Evolutionary conservation across 176 grass and related monocot species (phyloP).

Genomic region (Aegilops longissima): DNA sequence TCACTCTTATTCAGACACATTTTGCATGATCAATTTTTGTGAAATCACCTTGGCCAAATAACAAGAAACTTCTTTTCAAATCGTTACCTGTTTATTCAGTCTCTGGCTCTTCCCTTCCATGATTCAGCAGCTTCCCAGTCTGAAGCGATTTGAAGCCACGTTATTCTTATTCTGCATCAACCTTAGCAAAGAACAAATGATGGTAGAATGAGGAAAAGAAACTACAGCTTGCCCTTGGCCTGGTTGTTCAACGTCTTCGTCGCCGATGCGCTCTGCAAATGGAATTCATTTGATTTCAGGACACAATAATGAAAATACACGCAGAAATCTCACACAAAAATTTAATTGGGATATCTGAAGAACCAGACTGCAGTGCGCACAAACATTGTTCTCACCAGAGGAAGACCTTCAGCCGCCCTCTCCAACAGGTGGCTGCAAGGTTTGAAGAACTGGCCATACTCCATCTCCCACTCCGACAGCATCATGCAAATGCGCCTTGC

Average conservation of each 20-base stretch:
- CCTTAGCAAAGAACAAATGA: not conserved
- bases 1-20: too few species aligned
- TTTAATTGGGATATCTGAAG: not conserved
- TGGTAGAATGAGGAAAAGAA: not conserved
- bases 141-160: not conserved
- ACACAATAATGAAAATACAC: not conserved
- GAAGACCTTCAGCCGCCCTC: constrained; percentile 45
- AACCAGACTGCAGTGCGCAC: not conserved
- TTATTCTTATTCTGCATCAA: not conserved
- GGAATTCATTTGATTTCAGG: not conserved
- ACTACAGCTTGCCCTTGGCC: not conserved
- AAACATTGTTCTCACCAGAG: constrained; percentile 47
- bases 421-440: constrained; percentile 51
- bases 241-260: not conserved
- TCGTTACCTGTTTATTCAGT: not conserved
- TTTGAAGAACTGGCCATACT: constrained; percentile 59
- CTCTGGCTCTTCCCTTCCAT: not conserved
- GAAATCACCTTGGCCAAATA: not conserved
- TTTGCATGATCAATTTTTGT: not conserved
- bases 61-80: not conserved
- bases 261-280: not conserved
- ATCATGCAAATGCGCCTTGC: constrained; percentile 41
- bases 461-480: constrained; percentile 47
- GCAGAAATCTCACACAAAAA: not conserved
- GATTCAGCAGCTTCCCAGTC: not conserved